A percentile compares a stretch with the other conserved stretches of the same genome.
Conservation (phyloP, 176 grass and related monocot genomes). For the Zoysia pacifica region DNA sequence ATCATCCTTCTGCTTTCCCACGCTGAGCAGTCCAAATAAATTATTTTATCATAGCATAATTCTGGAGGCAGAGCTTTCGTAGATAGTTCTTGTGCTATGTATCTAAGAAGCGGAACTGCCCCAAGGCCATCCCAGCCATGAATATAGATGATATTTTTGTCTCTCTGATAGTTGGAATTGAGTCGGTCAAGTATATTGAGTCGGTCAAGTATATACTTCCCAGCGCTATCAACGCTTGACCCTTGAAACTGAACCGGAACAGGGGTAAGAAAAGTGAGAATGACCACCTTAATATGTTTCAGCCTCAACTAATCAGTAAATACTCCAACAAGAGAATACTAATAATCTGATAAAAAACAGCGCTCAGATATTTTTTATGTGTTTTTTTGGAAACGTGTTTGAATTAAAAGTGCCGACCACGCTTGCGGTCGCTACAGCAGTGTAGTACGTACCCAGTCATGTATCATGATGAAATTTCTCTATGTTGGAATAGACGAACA, state of each 20-base stretch:
- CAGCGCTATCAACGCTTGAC: background rate
- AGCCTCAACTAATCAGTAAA: background rate
- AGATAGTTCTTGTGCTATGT: background rate
- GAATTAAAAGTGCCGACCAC: background rate
- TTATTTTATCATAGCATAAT: background rate
- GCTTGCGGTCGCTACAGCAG: background rate
- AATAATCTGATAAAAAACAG: background rate
- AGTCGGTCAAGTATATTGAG: background rate
- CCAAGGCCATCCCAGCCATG: constrained; percentile 4
- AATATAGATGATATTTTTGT: background rate
- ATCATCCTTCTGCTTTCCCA: constrained; percentile 11
- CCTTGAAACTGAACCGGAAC: background rate
- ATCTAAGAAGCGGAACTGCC: background rate
- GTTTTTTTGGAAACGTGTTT: background rate
- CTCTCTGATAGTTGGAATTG: too few relatives aligned
- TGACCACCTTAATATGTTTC: background rate
- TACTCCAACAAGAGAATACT: background rate
- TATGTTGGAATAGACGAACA: background rate
- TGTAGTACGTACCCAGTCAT: background rate
- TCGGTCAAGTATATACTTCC: fast-evolving
- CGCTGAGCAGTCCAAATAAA: background rate
- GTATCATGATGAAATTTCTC: background rate
- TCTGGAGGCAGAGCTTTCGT: background rate
- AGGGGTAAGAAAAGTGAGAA: background rate
- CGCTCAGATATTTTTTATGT: background rate